phyloP scores from a whole-genome alignment of 768 basidiomycete species.

The Amanita subjunquillea region DNA sequence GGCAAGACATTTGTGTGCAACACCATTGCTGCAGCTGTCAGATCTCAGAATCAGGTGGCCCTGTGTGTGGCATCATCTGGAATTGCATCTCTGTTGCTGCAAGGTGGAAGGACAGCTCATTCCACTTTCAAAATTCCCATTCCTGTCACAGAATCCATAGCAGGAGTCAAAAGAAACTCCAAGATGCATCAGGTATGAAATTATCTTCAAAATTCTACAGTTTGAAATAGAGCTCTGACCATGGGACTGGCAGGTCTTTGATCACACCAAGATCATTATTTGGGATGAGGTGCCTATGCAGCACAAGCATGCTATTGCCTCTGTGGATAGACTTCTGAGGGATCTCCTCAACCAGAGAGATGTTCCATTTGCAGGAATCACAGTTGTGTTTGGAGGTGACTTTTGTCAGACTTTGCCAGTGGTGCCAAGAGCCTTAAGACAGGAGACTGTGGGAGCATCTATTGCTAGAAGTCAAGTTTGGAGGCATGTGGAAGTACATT shows the following conservation, averaged over 20 bases:
- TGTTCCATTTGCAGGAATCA: slow-evolving; percentile 31
- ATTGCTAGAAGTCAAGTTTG: slow-evolving; percentile 28
- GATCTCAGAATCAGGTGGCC: no score
- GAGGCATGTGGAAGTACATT: slow-evolving; percentile 19
- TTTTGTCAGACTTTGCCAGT: slow-evolving; percentile 30
- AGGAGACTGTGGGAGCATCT: slow-evolving; percentile 26
- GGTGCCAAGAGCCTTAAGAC: slow-evolving; percentile 16
- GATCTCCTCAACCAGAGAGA: slow-evolving; percentile 18
- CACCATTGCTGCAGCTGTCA: slow-evolving; percentile 13
- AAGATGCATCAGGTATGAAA: slow-evolving; percentile 11
- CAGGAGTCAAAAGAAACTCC: no score
- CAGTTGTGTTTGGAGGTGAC: slow-evolving; percentile 38
- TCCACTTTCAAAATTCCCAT: no score
- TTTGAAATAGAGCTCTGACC: slow-evolving; percentile 4
- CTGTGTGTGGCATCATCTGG: no score
- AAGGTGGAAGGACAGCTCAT: no score
- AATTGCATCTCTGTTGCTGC: no score
- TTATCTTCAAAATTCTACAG: no score
- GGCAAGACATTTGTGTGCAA: slow-evolving; percentile 39
- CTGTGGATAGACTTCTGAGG: slow-evolving; percentile 25
- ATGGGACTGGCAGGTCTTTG: slow-evolving; percentile 20
- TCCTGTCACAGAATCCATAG: no score
- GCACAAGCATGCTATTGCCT: slow-evolving; percentile 23
- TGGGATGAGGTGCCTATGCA: slow-evolving; percentile 37
- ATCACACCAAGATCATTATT: slow-evolving; percentile 22